Percentiles rank a stretch among this genome's conserved stretches.
Evolutionary conservation across 1,284 basidiomycete genomes (phyloP).

Genomic region (Ustilago curta): DNA sequence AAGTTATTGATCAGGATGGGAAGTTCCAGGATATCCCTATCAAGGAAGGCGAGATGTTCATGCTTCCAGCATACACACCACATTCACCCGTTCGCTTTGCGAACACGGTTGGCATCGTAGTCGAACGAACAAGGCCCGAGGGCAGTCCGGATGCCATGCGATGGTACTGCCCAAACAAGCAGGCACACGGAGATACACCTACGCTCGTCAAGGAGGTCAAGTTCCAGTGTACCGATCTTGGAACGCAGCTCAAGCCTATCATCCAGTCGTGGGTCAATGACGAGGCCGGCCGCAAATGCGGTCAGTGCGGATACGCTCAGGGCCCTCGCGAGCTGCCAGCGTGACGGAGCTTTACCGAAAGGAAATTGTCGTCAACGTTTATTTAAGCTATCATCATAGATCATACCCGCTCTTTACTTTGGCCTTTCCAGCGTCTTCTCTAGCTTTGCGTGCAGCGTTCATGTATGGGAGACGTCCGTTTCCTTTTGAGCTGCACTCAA

Average conservation of each 20-base stretch:
- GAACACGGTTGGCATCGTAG: conserved; percentile 91
- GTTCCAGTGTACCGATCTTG: conserved; percentile 91
- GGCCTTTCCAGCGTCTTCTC: neutral
- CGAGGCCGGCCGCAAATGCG: conserved; percentile 52
- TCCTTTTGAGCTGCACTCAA: no score
- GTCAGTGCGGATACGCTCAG: conserved; percentile 38
- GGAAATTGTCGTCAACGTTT: neutral
- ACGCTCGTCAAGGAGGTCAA: conserved; percentile 86
- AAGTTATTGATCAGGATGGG: conserved; percentile 83
- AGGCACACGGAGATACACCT: conserved; percentile 76
- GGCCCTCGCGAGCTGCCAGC: conserved; percentile 46
- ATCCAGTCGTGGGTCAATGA: conserved; percentile 72
- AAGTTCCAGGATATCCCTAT: conserved; percentile 87
- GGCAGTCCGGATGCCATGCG: conserved; percentile 81
- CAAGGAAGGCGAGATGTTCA: conserved; percentile 94
- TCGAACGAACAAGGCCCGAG: conserved; percentile 86
- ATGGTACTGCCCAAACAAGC: conserved; percentile 86
- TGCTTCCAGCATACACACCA: conserved; percentile 89
- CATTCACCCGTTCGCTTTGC: conserved; percentile 93
- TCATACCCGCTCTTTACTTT: neutral
- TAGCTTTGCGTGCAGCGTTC: neutral
- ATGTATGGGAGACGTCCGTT: no score
- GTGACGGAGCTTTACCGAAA: conserved; percentile 5
- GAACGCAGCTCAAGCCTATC: conserved; percentile 90
- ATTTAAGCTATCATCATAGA: neutral